A percentile compares a stretch with the other conserved stretches of the same genome.
Conservation (phyloP, 371 early-diverging fungal genomes). For the Mucor circinelloides region DNA sequence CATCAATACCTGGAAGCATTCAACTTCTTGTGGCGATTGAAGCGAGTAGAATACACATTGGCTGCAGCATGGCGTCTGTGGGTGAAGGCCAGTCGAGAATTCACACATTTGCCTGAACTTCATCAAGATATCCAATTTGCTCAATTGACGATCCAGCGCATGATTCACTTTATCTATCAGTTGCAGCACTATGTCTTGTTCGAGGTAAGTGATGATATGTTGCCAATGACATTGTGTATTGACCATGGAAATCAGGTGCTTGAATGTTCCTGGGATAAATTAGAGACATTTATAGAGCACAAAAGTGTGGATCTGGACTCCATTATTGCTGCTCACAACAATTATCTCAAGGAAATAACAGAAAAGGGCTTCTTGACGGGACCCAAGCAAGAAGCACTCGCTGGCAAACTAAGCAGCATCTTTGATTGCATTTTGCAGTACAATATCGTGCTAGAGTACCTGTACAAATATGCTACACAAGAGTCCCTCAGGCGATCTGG, state of each 20-base stretch:
- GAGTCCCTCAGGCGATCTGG: neutral
- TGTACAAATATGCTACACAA: constrained; percentile 26
- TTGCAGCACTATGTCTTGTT: constrained; percentile 87
- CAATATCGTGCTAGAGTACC: constrained; percentile 33
- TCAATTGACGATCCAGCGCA: constrained; percentile 74
- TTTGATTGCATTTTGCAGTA: constrained; percentile 46
- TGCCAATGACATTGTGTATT: neutral
- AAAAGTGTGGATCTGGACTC: constrained; percentile 72
- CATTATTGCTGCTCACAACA: constrained; percentile 71
- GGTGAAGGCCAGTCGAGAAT: constrained; percentile 65
- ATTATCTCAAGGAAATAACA: constrained; percentile 64
- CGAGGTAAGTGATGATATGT: constrained; percentile 51
- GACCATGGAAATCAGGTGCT: constrained; percentile 60
- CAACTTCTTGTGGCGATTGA: constrained; percentile 87
- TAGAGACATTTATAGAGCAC: constrained; percentile 61
- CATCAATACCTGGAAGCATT: constrained; percentile 81
- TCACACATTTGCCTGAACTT: constrained; percentile 44
- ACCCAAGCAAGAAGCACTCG: constrained; percentile 34
- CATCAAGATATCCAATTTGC: constrained; percentile 63
- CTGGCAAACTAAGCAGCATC: constrained; percentile 33
- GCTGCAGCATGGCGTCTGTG: constrained; percentile 80
- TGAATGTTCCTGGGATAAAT: constrained; percentile 89
- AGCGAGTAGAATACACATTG: constrained; percentile 83
- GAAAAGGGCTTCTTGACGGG: constrained; percentile 64
- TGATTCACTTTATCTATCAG: constrained; percentile 94